Conservation (phyloP, 106 monocot species). For the Phalaenopsis equestris region DNA sequence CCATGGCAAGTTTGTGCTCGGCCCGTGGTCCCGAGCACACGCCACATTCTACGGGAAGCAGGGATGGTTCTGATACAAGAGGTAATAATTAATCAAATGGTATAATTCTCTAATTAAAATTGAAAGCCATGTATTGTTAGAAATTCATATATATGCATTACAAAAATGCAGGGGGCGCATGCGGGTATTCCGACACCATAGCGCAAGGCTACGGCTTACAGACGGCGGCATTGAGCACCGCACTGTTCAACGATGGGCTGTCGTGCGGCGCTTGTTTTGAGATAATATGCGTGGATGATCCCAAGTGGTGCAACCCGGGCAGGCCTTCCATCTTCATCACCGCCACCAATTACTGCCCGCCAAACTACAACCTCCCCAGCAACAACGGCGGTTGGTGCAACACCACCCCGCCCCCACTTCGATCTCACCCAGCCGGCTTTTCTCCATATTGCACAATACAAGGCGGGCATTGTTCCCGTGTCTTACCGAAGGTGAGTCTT, state of each 20-base stretch:
- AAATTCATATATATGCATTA: too few species aligned
- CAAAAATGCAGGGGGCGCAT: conserved; percentile 35
- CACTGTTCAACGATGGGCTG: conserved; percentile 48
- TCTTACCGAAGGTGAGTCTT: conserved; percentile 18
- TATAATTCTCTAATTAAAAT: too few species aligned
- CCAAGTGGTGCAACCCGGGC: conserved; percentile 38
- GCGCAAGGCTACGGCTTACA: conserved; percentile 35
- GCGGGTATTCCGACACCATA: conserved; percentile 47
- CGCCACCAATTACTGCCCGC: conserved; percentile 67
- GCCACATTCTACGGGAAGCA: conserved; percentile 11
- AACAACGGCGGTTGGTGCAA: conserved; percentile 73
- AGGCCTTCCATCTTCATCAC: conserved; percentile 23
- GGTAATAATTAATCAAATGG: not conserved
- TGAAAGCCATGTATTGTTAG: too few species aligned
- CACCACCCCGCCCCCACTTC: conserved; percentile 48
- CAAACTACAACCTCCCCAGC: conserved; percentile 49
- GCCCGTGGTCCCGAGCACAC: not conserved
- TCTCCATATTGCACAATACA: conserved; percentile 60
- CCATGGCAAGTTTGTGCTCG: conserved; percentile 1
- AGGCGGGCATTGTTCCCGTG: conserved; percentile 69
- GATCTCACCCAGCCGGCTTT: conserved; percentile 71
- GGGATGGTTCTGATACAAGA: conserved; percentile 6
- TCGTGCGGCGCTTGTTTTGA: conserved; percentile 46
- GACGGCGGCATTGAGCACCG: conserved; percentile 69
- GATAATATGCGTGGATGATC: conserved; percentile 17